Evolutionary conservation across 306 rosid genomes (phyloP), one percentile per base, ranked within the genome.

Genomic region (Prunus mira): DNA sequence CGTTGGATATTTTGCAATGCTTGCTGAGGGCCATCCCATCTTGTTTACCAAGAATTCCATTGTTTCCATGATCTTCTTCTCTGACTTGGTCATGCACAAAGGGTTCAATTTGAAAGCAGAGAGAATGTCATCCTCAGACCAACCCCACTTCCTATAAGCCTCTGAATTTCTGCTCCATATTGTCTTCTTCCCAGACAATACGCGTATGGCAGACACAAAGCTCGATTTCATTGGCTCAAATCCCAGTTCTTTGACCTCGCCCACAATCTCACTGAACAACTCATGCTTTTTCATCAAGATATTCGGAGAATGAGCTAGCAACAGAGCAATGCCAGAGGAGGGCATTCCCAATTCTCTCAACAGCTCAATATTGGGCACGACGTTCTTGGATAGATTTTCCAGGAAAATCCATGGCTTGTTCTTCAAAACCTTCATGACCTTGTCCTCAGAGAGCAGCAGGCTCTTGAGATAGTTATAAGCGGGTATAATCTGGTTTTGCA

Each of bases 71-170:
- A 79, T 79, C 62, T 79, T 85, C 60, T 68, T 75, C 38, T 82
- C 84, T 3, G 75, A 78, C 0, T 45, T 9, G 0, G 14, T n/a
- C 77, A 85, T 76, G 14, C 79, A 79, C 34, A 34, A 8, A 0
- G 88, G 88, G 49, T 13, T 43, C 49, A 17, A 22, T 45, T 11
- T 67, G 51, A 81, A 85, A 1, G 82, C 80, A 12, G 28, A 8
- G 2, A 76, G 14, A 20, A 69, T 74, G 20, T 54, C 82, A 14
- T 75, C 25, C 22, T 79, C 60, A 0, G 86, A 67, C 86, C 88
- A 85, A 54, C 82, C 82, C 72, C 74, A 82, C 38, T 64, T 67
- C 55, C 41, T 63, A 20, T 79, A 79, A 41, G 78, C 78, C 62
- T 79, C 76, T 18, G 25, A 66, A 34, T 30, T 49, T 52, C n/a